Percentiles rank a stretch among this genome's conserved stretches.
phyloP scores from a whole-genome alignment of 805 yeast species.

The Candida tammaniensis region DNA sequence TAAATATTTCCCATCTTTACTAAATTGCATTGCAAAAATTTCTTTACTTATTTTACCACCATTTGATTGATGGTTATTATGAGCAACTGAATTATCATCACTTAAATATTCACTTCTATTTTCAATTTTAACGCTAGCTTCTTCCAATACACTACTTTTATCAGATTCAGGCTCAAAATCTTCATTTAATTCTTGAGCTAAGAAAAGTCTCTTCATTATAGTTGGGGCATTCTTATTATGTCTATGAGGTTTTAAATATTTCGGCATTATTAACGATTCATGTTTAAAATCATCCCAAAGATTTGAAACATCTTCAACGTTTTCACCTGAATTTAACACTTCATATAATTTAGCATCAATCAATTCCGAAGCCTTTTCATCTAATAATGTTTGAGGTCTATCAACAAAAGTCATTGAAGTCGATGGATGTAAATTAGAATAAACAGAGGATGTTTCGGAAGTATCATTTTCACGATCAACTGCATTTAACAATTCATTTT shows the following conservation, averaged over 20 bases:
- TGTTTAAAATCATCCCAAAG: slow-evolving; percentile 31
- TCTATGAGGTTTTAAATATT: slow-evolving; percentile 49
- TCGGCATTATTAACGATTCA: slow-evolving; percentile 50
- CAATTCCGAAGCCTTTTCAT: slow-evolving; percentile 4
- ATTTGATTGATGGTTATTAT: not conserved
- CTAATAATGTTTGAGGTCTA: slow-evolving; percentile 2
- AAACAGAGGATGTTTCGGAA: slow-evolving; percentile 8
- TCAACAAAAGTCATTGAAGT: slow-evolving; percentile 7
- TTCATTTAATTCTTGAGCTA: slow-evolving; percentile 60
- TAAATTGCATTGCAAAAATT: slow-evolving; percentile 72
- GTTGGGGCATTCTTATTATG: slow-evolving; percentile 46
- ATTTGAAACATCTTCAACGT: not conserved
- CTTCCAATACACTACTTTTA: slow-evolving; percentile 14
- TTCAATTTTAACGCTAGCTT: not conserved
- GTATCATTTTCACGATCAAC: slow-evolving; percentile 5
- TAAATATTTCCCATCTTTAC: slow-evolving; percentile 74
- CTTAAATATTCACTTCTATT: not conserved
- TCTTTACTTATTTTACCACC: slow-evolving; percentile 33
- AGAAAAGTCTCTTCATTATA: slow-evolving; percentile 50
- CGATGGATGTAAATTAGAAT: slow-evolving; percentile 2
- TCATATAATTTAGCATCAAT: slow-evolving; percentile 5
- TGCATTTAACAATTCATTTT: slow-evolving; percentile 9
- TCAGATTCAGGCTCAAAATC: slow-evolving; percentile 10
- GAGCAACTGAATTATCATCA: not conserved
- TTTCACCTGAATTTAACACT: slow-evolving; percentile 1